phyloP scores from a whole-genome alignment of 306 rosid genomes.

The Cucurbita pepo region DNA sequence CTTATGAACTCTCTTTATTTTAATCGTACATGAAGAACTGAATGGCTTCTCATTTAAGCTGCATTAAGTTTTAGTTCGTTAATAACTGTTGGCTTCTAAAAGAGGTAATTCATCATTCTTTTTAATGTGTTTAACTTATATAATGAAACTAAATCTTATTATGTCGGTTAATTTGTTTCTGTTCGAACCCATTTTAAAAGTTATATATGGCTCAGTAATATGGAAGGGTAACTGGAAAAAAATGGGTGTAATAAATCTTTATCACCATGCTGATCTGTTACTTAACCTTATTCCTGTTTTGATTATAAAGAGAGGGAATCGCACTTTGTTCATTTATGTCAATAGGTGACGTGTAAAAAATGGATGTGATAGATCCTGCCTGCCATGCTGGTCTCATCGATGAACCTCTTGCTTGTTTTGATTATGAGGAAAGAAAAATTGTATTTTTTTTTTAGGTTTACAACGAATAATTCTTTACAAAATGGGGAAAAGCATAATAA shows the following conservation, averaged over 20 bases:
- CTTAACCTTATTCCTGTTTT: neutral
- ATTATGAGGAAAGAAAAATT: neutral
- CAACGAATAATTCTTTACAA: neutral
- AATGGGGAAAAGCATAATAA: neutral
- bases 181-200: neutral
- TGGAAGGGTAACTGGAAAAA: neutral
- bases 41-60: neutral
- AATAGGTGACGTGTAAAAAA: neutral
- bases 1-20: constrained; percentile 6
- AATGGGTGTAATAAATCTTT: neutral
- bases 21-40: neutral
- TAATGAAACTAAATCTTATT: neutral
- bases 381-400: neutral
- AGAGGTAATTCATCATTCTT: neutral
- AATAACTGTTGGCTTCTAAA: neutral
- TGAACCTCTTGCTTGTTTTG: neutral
- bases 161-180: neutral
- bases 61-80: neutral
- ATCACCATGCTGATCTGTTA: neutral
- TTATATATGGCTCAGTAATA: neutral
- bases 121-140: neutral
- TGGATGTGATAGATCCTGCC: neutral
- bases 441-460: neutral
- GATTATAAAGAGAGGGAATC: neutral
- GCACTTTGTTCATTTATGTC: neutral